Evolutionary conservation across 805 yeast species (phyloP), one percentile per base, ranked within the genome.

Genomic region (Teunomyces gatunensis): DNA sequence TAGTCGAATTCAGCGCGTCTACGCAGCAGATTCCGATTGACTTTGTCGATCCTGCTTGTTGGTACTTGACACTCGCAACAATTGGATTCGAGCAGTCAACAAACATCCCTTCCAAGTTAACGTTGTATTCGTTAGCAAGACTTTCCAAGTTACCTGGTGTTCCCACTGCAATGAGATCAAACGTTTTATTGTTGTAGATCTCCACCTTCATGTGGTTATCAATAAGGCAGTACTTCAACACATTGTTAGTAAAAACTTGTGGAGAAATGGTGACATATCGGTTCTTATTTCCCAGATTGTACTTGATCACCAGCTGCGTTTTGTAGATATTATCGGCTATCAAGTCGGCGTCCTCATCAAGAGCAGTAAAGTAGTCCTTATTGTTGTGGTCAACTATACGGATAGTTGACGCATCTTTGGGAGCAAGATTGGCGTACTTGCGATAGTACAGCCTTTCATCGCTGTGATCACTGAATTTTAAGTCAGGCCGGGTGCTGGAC

Each of bases 121-220:
- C 58, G 5, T 67, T 70, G 52, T 72, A 73, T 42, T 64, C 69
- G 42, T 55, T 59, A 6, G 69, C 57, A 40, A 72, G 55, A 6
- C 54, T 83, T 49, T 84, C 87, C 43, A 91, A 69, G 64, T 94
- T 91, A 5, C 99, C 99, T 0, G 98, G 97, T 1, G 96, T 85
- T 0, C 96, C 97, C 37, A 75, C 68, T 48, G 72, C 78, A 52
- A 69, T 55, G 45, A 78, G 68, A 43, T 65, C 73, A 79, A 96
- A 92, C 51, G 65, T 69, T 60, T 76, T 81, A 52, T 59, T 60
- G 54, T 83, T 83, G 62, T 87, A 92, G 13, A 94, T 78, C 60
- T 91, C 96, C 13, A 94, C 79, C 62, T 89, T 89, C 58, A 77
- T 77, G 13, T 90, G 89, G 42, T 78, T 74, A 35, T 84, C 88